Percentiles rank a stretch among this genome's conserved stretches.
Evolutionary conservation across 768 basidiomycete species (phyloP).

Genomic region (Suillus weaverae): DNA sequence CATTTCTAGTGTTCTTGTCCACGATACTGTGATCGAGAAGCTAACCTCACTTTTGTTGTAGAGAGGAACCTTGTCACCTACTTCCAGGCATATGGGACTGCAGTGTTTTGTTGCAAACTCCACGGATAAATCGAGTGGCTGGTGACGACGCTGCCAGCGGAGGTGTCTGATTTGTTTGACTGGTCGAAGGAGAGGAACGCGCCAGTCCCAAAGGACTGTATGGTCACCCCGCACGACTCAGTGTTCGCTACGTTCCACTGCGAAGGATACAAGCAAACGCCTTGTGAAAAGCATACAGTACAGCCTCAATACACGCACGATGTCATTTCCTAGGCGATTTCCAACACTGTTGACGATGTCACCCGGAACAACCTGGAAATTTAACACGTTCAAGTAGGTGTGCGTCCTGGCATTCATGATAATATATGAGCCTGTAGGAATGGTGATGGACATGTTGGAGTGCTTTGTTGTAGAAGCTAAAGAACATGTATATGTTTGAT

Average conservation of each 20-base stretch:
- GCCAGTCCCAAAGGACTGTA: slow-evolving; percentile 11
- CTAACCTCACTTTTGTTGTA: not conserved
- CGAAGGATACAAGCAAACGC: too few relatives aligned
- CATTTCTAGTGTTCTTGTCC: slow-evolving; percentile 3
- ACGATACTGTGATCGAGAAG: slow-evolving; percentile 4
- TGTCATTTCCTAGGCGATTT: slow-evolving; percentile 11
- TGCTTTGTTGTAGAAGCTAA: too few relatives aligned
- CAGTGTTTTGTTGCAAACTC: not conserved
- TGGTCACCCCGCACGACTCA: slow-evolving; percentile 2
- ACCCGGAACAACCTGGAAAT: not conserved
- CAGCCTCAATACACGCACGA: not conserved
- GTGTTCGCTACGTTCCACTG: slow-evolving; percentile 14
- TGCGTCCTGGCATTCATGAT: slow-evolving; percentile 13
- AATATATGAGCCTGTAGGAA: slow-evolving; percentile 12
- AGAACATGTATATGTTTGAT: too few relatives aligned
- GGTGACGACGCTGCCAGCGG: not conserved
- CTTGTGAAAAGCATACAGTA: not conserved
- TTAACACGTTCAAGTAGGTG: slow-evolving; percentile 13
- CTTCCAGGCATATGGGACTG: slow-evolving; percentile 9
- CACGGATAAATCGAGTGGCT: slow-evolving; percentile 9
- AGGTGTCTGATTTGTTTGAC: not conserved
- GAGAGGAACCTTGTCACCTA: not conserved
- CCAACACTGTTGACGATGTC: slow-evolving; percentile 12
- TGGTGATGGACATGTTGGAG: not conserved
- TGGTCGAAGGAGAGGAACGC: slow-evolving; percentile 1